phyloP scores from a whole-genome alignment of 805 yeast genomes.

The Saccharomycopsis fibuligera region DNA sequence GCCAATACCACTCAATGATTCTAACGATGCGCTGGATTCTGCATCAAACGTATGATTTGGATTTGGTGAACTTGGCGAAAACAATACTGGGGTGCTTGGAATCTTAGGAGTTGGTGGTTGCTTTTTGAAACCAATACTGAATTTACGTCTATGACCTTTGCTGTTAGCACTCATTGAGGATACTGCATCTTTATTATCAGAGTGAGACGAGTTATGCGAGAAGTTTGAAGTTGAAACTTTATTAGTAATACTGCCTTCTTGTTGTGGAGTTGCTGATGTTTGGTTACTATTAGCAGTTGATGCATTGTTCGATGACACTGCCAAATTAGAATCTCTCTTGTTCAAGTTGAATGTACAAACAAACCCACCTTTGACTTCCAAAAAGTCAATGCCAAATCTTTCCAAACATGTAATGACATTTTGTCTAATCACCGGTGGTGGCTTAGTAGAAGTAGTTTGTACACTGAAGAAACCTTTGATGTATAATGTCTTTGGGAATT shows the following conservation, averaged over 20 bases:
- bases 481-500: conserved; percentile 84
- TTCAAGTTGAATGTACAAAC: conserved; percentile 45
- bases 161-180: conserved; percentile 4
- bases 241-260: conserved; percentile 3
- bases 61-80: conserved; percentile 27
- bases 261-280: conserved; percentile 6
- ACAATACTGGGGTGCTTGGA: conserved; percentile 24
- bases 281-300: conserved; percentile 7
- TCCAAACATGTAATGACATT: conserved; percentile 74
- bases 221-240: conserved; percentile 16
- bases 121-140: conserved; percentile 25
- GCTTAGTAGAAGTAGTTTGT: conserved; percentile 90
- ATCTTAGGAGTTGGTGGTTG: conserved; percentile 22
- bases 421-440: conserved; percentile 80
- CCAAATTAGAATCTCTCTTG: conserved; percentile 5
- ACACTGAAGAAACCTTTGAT: conserved; percentile 91
- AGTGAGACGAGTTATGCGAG: conserved; percentile 17
- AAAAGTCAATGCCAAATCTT: conserved; percentile 70
- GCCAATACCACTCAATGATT: conserved; percentile 22
- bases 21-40: conserved; percentile 28
- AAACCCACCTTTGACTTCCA: conserved; percentile 92
- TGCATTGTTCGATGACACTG: background rate
- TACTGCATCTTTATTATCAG: conserved; percentile 14
- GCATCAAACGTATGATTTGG: conserved; percentile 22
- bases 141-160: conserved; percentile 20